Evolutionary conservation across 208 protist species (phyloP).

Genomic region (Lotmaria passim): DNA sequence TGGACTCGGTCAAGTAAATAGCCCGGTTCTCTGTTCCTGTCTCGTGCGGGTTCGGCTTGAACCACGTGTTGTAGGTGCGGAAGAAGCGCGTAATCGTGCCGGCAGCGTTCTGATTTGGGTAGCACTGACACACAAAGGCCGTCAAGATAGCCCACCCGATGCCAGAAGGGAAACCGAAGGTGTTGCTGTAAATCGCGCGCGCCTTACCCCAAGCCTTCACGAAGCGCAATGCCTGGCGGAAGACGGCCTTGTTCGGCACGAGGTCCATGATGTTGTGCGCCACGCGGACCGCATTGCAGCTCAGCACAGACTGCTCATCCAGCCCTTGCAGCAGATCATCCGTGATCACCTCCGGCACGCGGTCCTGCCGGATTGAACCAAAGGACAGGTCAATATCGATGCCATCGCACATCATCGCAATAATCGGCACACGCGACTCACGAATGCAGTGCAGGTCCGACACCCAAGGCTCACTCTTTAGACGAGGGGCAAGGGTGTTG

Average conservation of each 20-base stretch:
- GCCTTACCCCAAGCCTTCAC: conserved; percentile 98
- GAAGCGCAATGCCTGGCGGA: conserved; percentile 94
- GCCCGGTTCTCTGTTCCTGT: conserved; percentile 82
- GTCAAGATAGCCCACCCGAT: conserved; percentile 97
- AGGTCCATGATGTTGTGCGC: conserved; percentile 96
- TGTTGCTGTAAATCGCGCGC: conserved; percentile 96
- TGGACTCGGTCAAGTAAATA: conserved; percentile 89
- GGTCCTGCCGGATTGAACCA: conserved; percentile 87
- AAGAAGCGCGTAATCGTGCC: conserved; percentile 96
- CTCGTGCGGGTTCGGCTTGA: conserved; percentile 86
- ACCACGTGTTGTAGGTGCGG: conserved; percentile 92
- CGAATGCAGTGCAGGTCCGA: conserved; percentile 89
- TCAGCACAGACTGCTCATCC: conserved; percentile 94
- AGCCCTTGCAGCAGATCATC: conserved; percentile 91
- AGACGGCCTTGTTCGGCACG: conserved; percentile 95
- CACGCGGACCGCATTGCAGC: conserved; percentile 97
- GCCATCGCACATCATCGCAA: conserved; percentile 95
- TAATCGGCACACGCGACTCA: conserved; percentile 97
- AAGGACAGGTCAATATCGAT: conserved; percentile 98
- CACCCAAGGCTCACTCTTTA: conserved; percentile 82
- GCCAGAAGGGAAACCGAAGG: conserved; percentile 97
- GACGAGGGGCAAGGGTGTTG: conserved; percentile 76
- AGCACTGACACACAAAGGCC: conserved; percentile 97
- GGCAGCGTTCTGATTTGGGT: conserved; percentile 95
- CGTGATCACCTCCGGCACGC: conserved; percentile 95